Conservation (phyloP, 163 green algal genomes). For the Scenedesmus sp. region DNA sequence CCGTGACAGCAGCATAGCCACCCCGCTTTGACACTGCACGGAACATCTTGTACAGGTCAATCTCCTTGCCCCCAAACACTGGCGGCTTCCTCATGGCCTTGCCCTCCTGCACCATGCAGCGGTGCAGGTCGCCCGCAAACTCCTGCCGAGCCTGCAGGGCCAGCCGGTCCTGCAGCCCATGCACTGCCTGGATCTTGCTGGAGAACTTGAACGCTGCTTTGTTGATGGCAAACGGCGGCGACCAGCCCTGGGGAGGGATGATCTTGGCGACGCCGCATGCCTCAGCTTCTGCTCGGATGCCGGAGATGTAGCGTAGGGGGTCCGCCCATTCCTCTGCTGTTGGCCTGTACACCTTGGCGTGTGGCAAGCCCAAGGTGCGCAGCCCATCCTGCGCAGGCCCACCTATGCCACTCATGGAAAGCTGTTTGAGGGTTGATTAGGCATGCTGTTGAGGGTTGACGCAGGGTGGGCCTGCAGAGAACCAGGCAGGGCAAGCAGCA, state of each 20-base stretch:
- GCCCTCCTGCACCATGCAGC: constrained; percentile 62
- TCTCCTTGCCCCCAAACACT: constrained; percentile 73
- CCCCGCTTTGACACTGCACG: constrained; percentile 75
- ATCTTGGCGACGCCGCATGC: constrained; percentile 70
- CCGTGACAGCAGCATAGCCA: constrained; percentile 81
- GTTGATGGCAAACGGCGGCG: constrained; percentile 56
- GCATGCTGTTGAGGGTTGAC: neutral
- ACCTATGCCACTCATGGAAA: constrained; percentile 26
- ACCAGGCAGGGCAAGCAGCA: neutral
- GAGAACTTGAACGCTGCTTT: constrained; percentile 20
- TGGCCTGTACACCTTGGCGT: constrained; percentile 62
- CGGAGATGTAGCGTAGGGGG: constrained; percentile 63
- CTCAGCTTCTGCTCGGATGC: constrained; percentile 59
- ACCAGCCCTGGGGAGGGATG: constrained; percentile 63
- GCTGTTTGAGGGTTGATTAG: neutral
- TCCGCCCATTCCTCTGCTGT: constrained; percentile 62
- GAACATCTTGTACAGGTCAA: constrained; percentile 86
- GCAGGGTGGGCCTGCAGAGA: neutral
- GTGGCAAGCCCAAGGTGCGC: constrained; percentile 33
- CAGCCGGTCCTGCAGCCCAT: constrained; percentile 75
- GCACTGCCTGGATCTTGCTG: constrained; percentile 70
- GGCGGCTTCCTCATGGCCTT: constrained; percentile 72
- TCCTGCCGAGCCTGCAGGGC: constrained; percentile 65
- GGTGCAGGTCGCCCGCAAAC: constrained; percentile 69
- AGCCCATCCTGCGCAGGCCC: constrained; percentile 9